Percentiles rank a stretch among this genome's conserved stretches.
phyloP scores from a whole-genome alignment of 306 rosid species.

The Prunus persica region Prunus_persica_NCBIv2 NC_034014.1:27839501-27840000 shows the following conservation, averaged over 20 bases:
- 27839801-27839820: slow-evolving; percentile 51
- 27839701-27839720: background rate
- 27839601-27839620: background rate
- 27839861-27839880: slow-evolving; percentile 84
- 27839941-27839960: slow-evolving; percentile 97
- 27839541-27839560: background rate
- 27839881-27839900: slow-evolving; percentile 97
- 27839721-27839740: background rate
- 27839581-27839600: background rate
- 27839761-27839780: slow-evolving; percentile 6
- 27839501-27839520: background rate
- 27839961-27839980: slow-evolving; percentile 84
- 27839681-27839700: background rate
- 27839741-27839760: slow-evolving; percentile 4
- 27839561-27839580: background rate
- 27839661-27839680: background rate
- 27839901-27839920: slow-evolving; percentile 73
- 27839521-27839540: slow-evolving; percentile 8
- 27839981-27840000: slow-evolving; percentile 86
- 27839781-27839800: slow-evolving; percentile 13
- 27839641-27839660: background rate
- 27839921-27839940: slow-evolving; percentile 94
- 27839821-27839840: slow-evolving; percentile 82
- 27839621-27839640: background rate
- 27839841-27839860: slow-evolving; percentile 86